These are phyloP conservation scores for Annona cherimola DNA, from an alignment of 164 flowering plant species.

Conservation along the genomic window DNA sequence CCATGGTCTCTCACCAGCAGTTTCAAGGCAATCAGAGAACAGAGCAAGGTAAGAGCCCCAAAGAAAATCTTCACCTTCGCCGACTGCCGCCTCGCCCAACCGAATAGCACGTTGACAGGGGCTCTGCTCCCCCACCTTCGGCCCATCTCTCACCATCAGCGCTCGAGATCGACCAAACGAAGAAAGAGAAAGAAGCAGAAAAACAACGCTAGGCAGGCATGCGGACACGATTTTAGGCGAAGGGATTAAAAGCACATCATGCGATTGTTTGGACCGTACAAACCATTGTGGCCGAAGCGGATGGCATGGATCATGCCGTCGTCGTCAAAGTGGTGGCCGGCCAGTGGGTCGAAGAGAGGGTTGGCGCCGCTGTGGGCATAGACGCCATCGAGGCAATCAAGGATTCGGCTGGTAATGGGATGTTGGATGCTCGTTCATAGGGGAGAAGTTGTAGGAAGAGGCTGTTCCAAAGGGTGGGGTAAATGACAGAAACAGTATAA, in stretches of 20 bases:
- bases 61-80: constrained; percentile 48
- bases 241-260: too few species aligned
- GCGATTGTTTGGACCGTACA: too few species aligned
- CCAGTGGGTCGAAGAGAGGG: constrained; percentile 29
- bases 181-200: not conserved
- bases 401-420: constrained; percentile 24
- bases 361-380: constrained; percentile 47
- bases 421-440: too few species aligned
- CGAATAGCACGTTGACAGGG: constrained; percentile 38
- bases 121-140: constrained; percentile 29
- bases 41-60: constrained; percentile 21
- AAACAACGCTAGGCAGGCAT: too few species aligned
- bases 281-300: constrained; percentile 4
- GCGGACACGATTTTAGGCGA: too few species aligned
- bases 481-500: too few species aligned
- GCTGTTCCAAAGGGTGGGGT: too few species aligned
- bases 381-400: constrained; percentile 29
- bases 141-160: constrained; percentile 31
- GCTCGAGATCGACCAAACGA: not conserved
- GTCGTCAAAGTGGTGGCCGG: constrained; percentile 52
- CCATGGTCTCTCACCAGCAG: constrained; percentile 27
- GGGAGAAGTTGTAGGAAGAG: too few species aligned
- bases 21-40: constrained; percentile 36
- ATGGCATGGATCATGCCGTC: constrained; percentile 56
- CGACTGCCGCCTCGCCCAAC: constrained; percentile 54